phyloP scores from a whole-genome alignment of 176 grass and related monocot species.

The Areca catechu region DNA sequence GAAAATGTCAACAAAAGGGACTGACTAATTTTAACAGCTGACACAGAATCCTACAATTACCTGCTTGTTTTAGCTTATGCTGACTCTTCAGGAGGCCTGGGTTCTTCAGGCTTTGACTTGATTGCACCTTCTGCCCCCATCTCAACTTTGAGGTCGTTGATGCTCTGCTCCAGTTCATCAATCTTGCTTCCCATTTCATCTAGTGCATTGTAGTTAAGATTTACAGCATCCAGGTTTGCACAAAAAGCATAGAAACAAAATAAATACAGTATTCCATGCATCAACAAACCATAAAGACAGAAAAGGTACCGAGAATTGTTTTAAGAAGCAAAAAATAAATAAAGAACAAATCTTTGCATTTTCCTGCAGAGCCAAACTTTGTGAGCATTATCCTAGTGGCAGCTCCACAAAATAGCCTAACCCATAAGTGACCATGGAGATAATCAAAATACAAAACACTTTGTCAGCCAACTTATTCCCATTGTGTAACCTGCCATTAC shows the following conservation, averaged over 20 bases:
- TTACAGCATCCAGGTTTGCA: background rate
- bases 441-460: too few species aligned
- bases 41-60: too few species aligned
- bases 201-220: constrained; percentile 66
- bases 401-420: too few species aligned
- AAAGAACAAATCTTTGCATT: too few species aligned
- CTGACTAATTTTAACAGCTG: too few species aligned
- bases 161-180: constrained; percentile 81
- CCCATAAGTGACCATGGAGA: too few species aligned
- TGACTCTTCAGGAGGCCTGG: constrained; percentile 31
- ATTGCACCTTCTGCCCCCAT: constrained; percentile 36
- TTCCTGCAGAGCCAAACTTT: too few species aligned
- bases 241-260: background rate
- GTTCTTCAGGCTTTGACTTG: constrained; percentile 45
- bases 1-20: too few species aligned
- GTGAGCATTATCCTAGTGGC: too few species aligned
- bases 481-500: too few species aligned
- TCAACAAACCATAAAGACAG: background rate
- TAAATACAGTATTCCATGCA: background rate
- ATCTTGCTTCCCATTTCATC: constrained; percentile 96
- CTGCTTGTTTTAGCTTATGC: constrained; percentile 20
- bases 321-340: too few species aligned
- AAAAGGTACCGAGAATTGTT: background rate
- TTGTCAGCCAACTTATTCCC: too few species aligned
- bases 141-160: constrained; percentile 87